Conservation (phyloP, 2,329 filamentous ascomycete species). For the Alternaria atra region DNA sequence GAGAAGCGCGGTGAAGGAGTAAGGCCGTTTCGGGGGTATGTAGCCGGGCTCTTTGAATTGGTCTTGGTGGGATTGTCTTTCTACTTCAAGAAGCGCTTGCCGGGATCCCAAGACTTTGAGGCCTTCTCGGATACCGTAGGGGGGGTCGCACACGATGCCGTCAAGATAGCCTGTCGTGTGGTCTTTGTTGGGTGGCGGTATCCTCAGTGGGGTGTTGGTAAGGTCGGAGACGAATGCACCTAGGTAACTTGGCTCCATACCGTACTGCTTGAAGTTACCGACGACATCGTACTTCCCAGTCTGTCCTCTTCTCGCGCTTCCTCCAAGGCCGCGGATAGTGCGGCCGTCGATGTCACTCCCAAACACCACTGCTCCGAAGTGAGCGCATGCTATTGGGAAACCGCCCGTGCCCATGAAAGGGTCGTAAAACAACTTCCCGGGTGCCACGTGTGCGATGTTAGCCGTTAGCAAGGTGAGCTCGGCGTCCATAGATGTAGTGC, state of each 20-base stretch:
- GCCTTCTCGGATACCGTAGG: slow-evolving; percentile 93
- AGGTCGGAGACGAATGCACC: slow-evolving; percentile 87
- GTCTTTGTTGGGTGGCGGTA: slow-evolving; percentile 18
- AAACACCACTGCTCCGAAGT: slow-evolving; percentile 84
- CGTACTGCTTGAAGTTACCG: slow-evolving; percentile 88
- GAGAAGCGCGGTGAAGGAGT: slow-evolving; percentile 89
- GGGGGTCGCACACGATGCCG: slow-evolving; percentile 93
- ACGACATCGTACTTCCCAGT: slow-evolving; percentile 59
- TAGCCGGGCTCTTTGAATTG: slow-evolving; percentile 62
- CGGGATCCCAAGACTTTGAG: slow-evolving; percentile 84
- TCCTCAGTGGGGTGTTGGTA: slow-evolving; percentile 79
- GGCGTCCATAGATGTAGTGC: slow-evolving; percentile 96
- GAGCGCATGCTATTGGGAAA: slow-evolving; percentile 87
- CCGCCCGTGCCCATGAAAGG: slow-evolving; percentile 96
- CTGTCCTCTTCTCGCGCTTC: slow-evolving; percentile 53
- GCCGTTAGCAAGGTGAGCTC: slow-evolving; percentile 91
- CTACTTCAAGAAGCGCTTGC: slow-evolving; percentile 55
- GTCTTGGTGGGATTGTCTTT: slow-evolving; percentile 37
- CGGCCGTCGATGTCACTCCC: slow-evolving; percentile 95
- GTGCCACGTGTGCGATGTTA: slow-evolving; percentile 83
- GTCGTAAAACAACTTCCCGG: slow-evolving; percentile 89
- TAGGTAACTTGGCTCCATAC: slow-evolving; percentile 69
- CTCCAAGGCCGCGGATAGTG: slow-evolving; percentile 76
- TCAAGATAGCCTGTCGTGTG: slow-evolving; percentile 69
- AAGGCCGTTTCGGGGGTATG: slow-evolving; percentile 88